These are phyloP conservation scores for Naematelia encephala DNA, from an alignment of 768 basidiomycete genomes.

Conservation along the genomic window DNA sequence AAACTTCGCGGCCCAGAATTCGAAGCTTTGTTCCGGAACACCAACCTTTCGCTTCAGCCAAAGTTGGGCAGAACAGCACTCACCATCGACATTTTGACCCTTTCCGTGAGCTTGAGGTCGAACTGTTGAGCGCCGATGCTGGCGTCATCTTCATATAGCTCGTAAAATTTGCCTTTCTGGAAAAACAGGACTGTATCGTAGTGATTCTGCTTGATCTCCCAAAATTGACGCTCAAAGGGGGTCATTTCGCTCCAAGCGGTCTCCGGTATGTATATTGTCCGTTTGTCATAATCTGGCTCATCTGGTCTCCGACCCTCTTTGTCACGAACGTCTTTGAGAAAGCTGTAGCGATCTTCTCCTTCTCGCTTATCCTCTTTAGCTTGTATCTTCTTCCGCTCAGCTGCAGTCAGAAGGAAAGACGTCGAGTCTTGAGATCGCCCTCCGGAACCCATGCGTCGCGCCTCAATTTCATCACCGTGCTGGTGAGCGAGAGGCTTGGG, in stretches of 20 bases:
- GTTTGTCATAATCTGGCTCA: conserved; percentile 83
- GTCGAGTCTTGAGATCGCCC: conserved; percentile 2
- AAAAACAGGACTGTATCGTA: conserved; percentile 97
- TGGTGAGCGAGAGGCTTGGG: conserved; percentile 19
- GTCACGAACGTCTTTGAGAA: conserved; percentile 69
- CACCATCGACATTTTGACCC: conserved; percentile 99
- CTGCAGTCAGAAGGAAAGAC: conserved; percentile 62
- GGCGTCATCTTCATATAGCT: conserved; percentile 93
- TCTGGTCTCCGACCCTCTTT: conserved; percentile 74
- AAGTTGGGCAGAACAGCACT: conserved; percentile 17
- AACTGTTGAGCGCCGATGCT: conserved; percentile 86
- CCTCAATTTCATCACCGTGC: conserved; percentile 6
- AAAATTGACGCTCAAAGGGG: conserved; percentile 80
- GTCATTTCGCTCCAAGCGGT: conserved; percentile 76
- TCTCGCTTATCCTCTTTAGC: conserved; percentile 81
- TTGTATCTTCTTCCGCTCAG: conserved; percentile 69
- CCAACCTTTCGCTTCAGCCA: conserved; percentile 63
- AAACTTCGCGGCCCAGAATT: conserved; percentile 58
- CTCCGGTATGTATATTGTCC: conserved; percentile 76
- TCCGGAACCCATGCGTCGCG: background rate
- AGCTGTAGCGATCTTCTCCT: conserved; percentile 70
- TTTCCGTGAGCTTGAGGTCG: conserved; percentile 72
- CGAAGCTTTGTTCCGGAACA: conserved; percentile 89
- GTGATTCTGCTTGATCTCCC: conserved; percentile 93
- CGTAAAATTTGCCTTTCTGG: conserved; percentile 74